Conservation (phyloP, 305 asterid species). For the Fraxinus greggii region DNA sequence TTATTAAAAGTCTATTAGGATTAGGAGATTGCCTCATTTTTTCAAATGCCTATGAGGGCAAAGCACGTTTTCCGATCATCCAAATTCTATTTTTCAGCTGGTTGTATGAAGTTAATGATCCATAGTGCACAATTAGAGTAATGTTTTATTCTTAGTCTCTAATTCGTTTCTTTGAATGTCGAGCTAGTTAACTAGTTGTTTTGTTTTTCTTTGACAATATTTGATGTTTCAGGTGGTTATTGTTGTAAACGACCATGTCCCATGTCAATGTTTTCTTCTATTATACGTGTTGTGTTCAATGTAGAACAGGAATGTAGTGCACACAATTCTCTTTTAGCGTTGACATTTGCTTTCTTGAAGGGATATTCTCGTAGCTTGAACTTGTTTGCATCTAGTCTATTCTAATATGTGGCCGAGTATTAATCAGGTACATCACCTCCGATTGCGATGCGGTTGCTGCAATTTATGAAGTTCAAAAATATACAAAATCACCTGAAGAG, state of each 20-base stretch:
- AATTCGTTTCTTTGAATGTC: background rate
- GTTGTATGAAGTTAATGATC: background rate
- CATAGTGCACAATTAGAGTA: background rate
- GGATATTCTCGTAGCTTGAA: background rate
- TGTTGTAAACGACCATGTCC: background rate
- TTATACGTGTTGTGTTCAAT: background rate
- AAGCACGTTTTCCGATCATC: background rate
- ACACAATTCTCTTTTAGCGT: background rate
- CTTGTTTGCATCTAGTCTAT: background rate
- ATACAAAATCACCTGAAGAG: conserved; percentile 63
- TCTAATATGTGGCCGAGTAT: background rate
- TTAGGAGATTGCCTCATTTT: background rate
- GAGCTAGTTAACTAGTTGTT: background rate
- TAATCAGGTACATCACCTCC: conserved; percentile 79
- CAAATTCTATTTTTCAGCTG: background rate
- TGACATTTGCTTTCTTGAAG: background rate
- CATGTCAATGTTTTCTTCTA: background rate
- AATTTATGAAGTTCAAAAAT: conserved; percentile 56
- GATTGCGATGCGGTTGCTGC: conserved; percentile 80
- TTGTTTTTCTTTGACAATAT: background rate
- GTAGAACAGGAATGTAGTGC: background rate
- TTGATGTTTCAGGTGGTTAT: background rate
- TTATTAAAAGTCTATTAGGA: background rate
- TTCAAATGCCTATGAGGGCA: background rate
- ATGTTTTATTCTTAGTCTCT: background rate